phyloP scores from a whole-genome alignment of 2,329 filamentous ascomycete genomes.

The Arthrobotrys sinensis region DNA sequence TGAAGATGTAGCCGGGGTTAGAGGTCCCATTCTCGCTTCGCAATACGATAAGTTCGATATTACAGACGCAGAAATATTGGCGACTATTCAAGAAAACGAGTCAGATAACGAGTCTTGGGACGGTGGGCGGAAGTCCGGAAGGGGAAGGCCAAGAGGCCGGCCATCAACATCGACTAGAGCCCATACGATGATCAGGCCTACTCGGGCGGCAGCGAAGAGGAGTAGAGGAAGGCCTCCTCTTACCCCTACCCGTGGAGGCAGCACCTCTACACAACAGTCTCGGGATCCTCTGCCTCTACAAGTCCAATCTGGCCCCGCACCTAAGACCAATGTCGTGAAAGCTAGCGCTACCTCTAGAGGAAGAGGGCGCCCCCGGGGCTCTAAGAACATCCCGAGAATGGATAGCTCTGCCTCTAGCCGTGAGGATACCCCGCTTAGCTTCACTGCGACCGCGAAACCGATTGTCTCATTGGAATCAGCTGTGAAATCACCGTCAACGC shows the following conservation, averaged over 20 bases:
- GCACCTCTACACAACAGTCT: not conserved
- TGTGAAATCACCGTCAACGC: constrained; percentile 6
- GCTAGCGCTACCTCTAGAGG: constrained; percentile 51
- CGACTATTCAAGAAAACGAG: constrained; percentile 44
- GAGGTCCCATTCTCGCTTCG: constrained; percentile 25
- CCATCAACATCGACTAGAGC: constrained; percentile 29
- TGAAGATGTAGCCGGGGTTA: not conserved
- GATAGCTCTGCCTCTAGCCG: constrained; percentile 32
- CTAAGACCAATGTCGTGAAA: constrained; percentile 48
- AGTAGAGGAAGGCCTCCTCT: constrained; percentile 39
- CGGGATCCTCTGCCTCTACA: too few relatives aligned
- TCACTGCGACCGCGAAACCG: not conserved
- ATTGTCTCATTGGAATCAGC: not conserved
- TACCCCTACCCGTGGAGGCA: constrained; percentile 42
- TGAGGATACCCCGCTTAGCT: constrained; percentile 19
- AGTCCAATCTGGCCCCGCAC: not conserved
- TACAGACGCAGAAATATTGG: constrained; percentile 49
- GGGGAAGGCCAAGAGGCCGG: constrained; percentile 43
- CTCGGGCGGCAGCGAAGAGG: constrained; percentile 8
- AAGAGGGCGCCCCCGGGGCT: constrained; percentile 48
- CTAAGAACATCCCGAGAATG: constrained; percentile 26
- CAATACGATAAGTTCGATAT: constrained; percentile 60
- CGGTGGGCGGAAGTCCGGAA: constrained; percentile 13
- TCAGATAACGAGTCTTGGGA: constrained; percentile 56
- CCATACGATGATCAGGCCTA: constrained; percentile 8